These are phyloP conservation scores for Ceratobasidium sp. DNA, from an alignment of 1,284 basidiomycete genomes.

Conservation along the genomic window DNA sequence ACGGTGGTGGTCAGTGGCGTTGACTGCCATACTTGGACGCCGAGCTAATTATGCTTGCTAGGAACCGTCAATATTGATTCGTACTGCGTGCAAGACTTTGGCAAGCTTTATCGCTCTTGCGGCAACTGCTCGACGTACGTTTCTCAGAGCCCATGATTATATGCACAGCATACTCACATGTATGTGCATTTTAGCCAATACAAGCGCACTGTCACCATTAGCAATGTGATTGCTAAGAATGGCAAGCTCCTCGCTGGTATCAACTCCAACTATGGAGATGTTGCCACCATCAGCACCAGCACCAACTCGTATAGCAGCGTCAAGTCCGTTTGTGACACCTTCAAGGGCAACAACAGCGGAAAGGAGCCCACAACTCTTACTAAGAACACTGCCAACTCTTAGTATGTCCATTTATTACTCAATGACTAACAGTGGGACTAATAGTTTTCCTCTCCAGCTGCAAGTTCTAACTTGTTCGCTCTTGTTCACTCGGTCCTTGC, in stretches of 20 bases:
- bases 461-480: constrained; percentile 11
- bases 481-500: too few species aligned
- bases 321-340: constrained; percentile 33
- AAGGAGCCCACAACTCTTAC: constrained; percentile 30
- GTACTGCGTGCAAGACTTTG: too few species aligned
- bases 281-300: constrained; percentile 32
- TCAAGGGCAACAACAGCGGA: constrained; percentile 36
- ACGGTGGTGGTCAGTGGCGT: constrained; percentile 20
- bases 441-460: neutral
- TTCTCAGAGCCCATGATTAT: constrained; percentile 4
- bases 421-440: neutral
- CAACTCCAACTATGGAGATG: constrained; percentile 36
- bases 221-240: constrained; percentile 35
- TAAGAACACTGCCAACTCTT: constrained; percentile 20
- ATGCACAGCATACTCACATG: too few species aligned
- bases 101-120: too few species aligned
- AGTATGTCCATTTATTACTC: constrained; percentile 1
- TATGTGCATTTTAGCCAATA: constrained; percentile 39
- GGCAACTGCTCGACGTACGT: too few species aligned
- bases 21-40: neutral
- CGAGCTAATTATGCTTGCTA: neutral
- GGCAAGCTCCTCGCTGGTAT: constrained; percentile 29
- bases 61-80: constrained; percentile 18
- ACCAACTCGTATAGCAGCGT: constrained; percentile 22
- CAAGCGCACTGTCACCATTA: constrained; percentile 46